Base-by-base conservation (phyloP, 148 eudicot species). In the Diospyros kaki region DNA sequence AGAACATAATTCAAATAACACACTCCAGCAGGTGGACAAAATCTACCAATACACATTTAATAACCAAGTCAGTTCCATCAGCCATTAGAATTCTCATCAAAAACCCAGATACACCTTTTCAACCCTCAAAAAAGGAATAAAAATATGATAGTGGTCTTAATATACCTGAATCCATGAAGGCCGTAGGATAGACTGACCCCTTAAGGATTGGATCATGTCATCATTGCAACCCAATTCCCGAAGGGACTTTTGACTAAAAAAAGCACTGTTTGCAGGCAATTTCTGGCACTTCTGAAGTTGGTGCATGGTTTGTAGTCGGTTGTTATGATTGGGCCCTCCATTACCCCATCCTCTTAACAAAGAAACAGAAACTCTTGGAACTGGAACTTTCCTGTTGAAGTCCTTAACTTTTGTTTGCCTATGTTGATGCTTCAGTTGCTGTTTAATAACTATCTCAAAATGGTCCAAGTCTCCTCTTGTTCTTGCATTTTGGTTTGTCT, bases 131-230 rank as follows among this genome's bases (percentile, higher is more conserved):
- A 4, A 48, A 4, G 52, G 52, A 4, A 8, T 52, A 46, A 9
- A 11, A 6, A 1, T 52, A 12, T 42, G 62, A 18, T 41, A n/a
- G 9, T 3, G 18, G 14, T 11, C n/a, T 56, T 18, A 14, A 55
- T 53, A 9, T 82, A 92, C 98, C 97, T 95, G 98, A 80, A 95
- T 89, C 77, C 88, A 81, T 64, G 98, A 89, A 70, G 97, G 90
- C 56, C 91, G 91, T 39, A 71, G 76, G 80, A 84, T 85, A 62
- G 75, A 87, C 83, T 83, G 91, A 39, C 66, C 80, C 81, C 71
- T 89, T 58, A 95, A 68, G 68, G 90, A 80, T 62, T 87, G 89
- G 28, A 95, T 71, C 82, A 95, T 73, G 56, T 83, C 83, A 44
- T 87, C 91, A 75, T 78, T 82, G 80, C 94, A 95, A 6, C 92